Conservation (phyloP, 306 rosid species). For the Corylus americana region DNA sequence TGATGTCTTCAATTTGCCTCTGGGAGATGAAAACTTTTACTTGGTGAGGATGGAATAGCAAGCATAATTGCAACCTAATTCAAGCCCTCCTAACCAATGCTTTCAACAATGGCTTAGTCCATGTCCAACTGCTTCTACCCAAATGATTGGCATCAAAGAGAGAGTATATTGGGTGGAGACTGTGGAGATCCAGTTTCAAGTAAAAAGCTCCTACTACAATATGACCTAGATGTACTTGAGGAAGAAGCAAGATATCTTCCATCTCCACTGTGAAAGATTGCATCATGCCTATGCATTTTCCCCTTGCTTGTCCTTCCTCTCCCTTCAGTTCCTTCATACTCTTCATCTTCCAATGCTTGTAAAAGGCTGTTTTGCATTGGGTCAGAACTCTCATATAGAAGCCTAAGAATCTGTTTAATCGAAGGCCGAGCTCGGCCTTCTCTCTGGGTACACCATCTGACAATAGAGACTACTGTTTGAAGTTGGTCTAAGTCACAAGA, state of each 20-base stretch:
- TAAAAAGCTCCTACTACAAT: conserved; percentile 91
- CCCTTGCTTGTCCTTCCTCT: conserved; percentile 73
- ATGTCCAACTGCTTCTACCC: conserved; percentile 9
- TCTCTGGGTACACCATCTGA: conserved; percentile 91
- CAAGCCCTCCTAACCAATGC: background rate
- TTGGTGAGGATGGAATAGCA: background rate
- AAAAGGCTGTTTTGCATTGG: conserved; percentile 74
- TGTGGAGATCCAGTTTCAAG: conserved; percentile 89
- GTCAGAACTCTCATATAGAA: conserved; percentile 86
- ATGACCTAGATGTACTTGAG: conserved; percentile 91
- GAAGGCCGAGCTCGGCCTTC: conserved; percentile 89
- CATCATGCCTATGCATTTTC: conserved; percentile 57
- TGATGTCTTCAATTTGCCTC: background rate
- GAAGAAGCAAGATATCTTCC: conserved; percentile 95
- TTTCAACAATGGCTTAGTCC: conserved; percentile 9
- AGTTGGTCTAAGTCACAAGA: conserved; percentile 83
- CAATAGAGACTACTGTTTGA: conserved; percentile 64
- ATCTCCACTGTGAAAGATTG: conserved; percentile 66
- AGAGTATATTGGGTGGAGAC: conserved; percentile 67
- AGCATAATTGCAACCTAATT: background rate
- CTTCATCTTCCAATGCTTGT: conserved; percentile 66
- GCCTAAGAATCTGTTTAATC: conserved; percentile 87
- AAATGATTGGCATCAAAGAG: conserved; percentile 39
- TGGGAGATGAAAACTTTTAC: background rate
- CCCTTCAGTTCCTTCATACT: conserved; percentile 56